Evolutionary conservation across 192 early-diverging fungal genomes (phyloP), one percentile per base, ranked within the genome.

Genomic region (Coemansia sp.): DNA sequence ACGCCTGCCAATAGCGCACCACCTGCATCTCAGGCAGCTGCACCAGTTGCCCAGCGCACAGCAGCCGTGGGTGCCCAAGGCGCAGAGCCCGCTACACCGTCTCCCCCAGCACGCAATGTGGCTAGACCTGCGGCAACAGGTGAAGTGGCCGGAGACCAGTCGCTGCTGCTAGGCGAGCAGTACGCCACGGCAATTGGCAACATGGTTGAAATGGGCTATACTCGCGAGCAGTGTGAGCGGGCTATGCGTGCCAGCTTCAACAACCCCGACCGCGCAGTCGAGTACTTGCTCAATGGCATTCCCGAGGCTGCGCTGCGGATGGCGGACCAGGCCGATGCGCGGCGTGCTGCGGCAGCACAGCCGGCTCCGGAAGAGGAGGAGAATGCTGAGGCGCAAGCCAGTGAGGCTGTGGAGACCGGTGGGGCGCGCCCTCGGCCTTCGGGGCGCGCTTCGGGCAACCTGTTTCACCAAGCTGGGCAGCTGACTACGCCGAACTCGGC

Each of bases 201-300:
- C 71, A 90, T 99, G 87, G 85, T 96, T 51, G 95, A 96, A 53
- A 96, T 99, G 95, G 96, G 96, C 18, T 99, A 92, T 77, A 85
- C 89, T 59, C 86, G 92, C 42, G 90, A 92, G 16, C 87, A 97
- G 69, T 92, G 93, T 51, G 85, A 91, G 39, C 72, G 75, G 57
- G 96, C 96, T 9, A 95, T 99, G 91, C 89, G 95, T 48, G 96
- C 96, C 7, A 95, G 93, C 66, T 97, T 91, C 70, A 97, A 96
- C 74, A 99, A 99, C 75, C 94, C 96, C 1, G 95, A 97, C 76
- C 86, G 96, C 62, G 96, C 96, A 23, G 95, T 92, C 9, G 96
- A 99, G 77, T 99, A 97, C 69, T 82, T 99, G 51, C 87, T 96
- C 68, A 97, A 72, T 24, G 79, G 78, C 9, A 81, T 88, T 86